Evolutionary conservation across 805 yeast species (phyloP), one percentile per base, ranked within the genome.

Genomic region (Lipomyces chichibuensis): DNA sequence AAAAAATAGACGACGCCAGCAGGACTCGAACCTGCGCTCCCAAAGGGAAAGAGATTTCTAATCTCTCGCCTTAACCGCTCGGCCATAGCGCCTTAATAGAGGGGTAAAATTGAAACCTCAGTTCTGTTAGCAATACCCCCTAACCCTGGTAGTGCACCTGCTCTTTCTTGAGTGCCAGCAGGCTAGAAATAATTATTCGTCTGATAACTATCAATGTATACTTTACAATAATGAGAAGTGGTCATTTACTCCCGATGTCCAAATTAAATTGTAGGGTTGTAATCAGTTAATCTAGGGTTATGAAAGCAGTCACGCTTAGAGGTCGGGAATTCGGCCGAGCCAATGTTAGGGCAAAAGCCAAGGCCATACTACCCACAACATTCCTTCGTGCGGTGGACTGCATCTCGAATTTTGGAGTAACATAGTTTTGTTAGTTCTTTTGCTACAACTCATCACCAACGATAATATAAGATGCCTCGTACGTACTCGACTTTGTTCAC

Each of bases 11-110:
- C 78, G 78, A 76, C 78, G 77, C 78, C 78, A 72, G 78, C 75
- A 76, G 78, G 78, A 75, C 77, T 75, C 77, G 78, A 76, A 76
- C 78, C 78, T 76, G 78, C 78, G 78, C 78, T 77, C 78, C 78
- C 74, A 73, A 67, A 76, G 74, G 78, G 78, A 77, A 76, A 76
- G 77, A 76, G 79, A 76, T 76, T 76, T 76, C 78, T 75, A 76
- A 76, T 76, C 78, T 76, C 75, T 76, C 78, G 79, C 78, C 79
- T 76, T 76, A 76, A 76, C 79, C 79, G 76, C 78, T 76, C 78
- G 78, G 78, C 78, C 79, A 76, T 72, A 75, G 74, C 76, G 75
- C 75, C 76, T 58, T 62, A 37, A n/a, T 52, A 27, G 9, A 25
- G 25, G n/a, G 14, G 2, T 9, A n/a, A 14, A 3, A 6, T 0